phyloP scores from a whole-genome alignment of 176 grass and related monocot species.

The Aegilops longissima region DNA sequence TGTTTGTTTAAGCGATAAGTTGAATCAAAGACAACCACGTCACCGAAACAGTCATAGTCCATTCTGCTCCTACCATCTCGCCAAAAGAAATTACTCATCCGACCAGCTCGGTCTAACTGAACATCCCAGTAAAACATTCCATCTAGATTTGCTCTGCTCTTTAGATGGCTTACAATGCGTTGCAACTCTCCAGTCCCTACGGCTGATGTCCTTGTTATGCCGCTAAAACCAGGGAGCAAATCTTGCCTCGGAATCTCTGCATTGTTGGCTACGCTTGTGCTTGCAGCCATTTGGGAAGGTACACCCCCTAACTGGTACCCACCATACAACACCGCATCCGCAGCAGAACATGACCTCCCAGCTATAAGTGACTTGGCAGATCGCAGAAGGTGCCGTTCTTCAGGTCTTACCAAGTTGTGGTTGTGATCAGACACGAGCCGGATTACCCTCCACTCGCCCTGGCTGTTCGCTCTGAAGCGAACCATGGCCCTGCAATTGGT shows the following conservation, averaged over 20 bases:
- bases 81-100: conserved; percentile 78
- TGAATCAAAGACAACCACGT: conserved; percentile 77
- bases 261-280: conserved; percentile 30
- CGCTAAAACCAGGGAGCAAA: conserved; percentile 25
- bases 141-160: conserved; percentile 58
- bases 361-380: conserved; percentile 77
- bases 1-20: conserved; percentile 74
- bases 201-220: not conserved
- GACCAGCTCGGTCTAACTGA: conserved; percentile 54
- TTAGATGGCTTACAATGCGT: conserved; percentile 57
- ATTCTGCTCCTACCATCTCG: conserved; percentile 62
- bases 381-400: conserved; percentile 71
- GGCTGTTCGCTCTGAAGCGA: conserved; percentile 61
- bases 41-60: conserved; percentile 76
- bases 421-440: conserved; percentile 74
- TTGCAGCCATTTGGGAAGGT: conserved; percentile 33
- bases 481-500: conserved; percentile 87
- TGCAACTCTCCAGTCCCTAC: conserved; percentile 54
- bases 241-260: conserved; percentile 35
- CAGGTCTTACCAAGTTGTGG: conserved; percentile 66
- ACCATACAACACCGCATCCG: conserved; percentile 52
- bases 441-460: conserved; percentile 71
- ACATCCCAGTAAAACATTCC: conserved; percentile 88
- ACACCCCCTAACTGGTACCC: conserved; percentile 42
- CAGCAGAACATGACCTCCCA: conserved; percentile 46